Base-by-base conservation (phyloP, 179 eudicot genomes). In the Patellifolia procumbens region DNA sequence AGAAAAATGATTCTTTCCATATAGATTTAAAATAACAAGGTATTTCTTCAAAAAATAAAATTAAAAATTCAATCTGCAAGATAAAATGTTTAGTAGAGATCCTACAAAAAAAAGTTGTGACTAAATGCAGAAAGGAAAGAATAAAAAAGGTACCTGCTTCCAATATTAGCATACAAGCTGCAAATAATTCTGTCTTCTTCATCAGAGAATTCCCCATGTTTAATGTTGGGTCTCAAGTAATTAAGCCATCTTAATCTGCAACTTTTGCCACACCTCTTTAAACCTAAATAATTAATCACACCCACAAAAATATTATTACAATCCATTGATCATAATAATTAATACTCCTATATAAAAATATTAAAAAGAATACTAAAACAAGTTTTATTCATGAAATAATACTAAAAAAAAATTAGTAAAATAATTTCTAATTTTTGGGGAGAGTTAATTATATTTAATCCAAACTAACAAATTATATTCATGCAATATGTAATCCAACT, bases 181-280 rank as follows among this genome's bases (percentile, higher is more conserved):
- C 86, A 83, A 29, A 83, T 83, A n/a, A 83, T 68, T 49, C 81
- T 73, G 31, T 83, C 86, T 76, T 83, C 86, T 0, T 79, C 81
- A 51, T 73, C 75, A 62, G 86, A 73, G 29, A 83, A 83, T n/a
- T 83, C 86, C 32, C 86, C 86, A 69, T 83, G 86, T 56, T 76
- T 83, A 24, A 83, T 83, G 74, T 83, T 80, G 20, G 86, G 86
- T 62, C 86, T 80, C 13, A 83, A 73, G 24, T 80, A 83, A 76
- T 83, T 83, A 20, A 83, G 73, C 86, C 86, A 83, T 60, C 86
- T 79, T 45, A 83, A 76, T 73, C 86, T 80, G 26, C 86, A 83
- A 35, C 86, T 83, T 61, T 83, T 83, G 1, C 86, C 86, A 63
- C 86, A 83, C 60, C 86, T 83, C 70, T 73, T 83, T 20, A 83